Evolutionary conservation across 2,329 filamentous ascomycete genomes (phyloP), one percentile per base, ranked within the genome.

Genomic region (Penicillium sp.): DNA sequence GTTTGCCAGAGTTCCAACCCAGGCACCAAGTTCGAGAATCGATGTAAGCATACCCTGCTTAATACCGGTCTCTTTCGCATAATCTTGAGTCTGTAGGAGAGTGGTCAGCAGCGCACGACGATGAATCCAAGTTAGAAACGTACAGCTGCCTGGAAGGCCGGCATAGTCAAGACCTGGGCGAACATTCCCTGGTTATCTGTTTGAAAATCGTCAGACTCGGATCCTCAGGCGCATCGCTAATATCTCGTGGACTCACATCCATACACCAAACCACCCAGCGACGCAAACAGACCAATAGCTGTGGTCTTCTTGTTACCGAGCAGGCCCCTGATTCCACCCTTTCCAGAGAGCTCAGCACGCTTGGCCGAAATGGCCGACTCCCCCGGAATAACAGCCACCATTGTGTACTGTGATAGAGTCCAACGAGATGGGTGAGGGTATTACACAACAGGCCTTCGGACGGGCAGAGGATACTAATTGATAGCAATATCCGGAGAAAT

Each of bases 171-270:
- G 18, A 90, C 80, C 19, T 86, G 86, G n/a, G 81, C 81, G 70
- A 88, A 88, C 70, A 88, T 84, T 58, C 86, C 87, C 65, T 88
- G 84, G 63, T 89, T 88, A 70, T 88, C 64, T 67, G 25, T 2
- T 25, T n/a, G 7, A 31, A 14, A 1, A 3, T 11, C 4, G 22
- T 55, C 10, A 50, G 35, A 8, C 33, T 19, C 7, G 4, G 19
- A 9, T 53, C 22, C 50, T 31, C 14, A 1, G 37, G 12, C 27
- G 3, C 11, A 7, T 16, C 34, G 7, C 3, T 2, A 7, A 9
- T 12, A 16, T 14, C 11, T 12, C 13, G 1, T 27, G 4, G 4
- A 60, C 64, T 40, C 52, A 66, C 64, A 89, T 16, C 87, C 84
- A 64, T 87, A 82, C 25, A 80, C 70, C 16, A 79, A 64, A 44